Evolutionary conservation across 257 asterid genomes (phyloP).

Genomic region (Solanum clarkiae): DNA sequence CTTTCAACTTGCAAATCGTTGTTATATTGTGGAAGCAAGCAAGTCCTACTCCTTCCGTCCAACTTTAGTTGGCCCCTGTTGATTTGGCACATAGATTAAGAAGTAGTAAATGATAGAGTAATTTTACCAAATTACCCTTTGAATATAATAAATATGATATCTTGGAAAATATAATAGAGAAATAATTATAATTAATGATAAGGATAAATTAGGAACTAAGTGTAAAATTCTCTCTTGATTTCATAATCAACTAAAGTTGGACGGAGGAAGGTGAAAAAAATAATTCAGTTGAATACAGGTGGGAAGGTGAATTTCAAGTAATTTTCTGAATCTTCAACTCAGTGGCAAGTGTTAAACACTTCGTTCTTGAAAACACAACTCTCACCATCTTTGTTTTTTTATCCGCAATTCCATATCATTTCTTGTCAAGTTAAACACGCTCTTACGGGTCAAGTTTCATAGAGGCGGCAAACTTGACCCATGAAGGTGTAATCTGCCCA

Average conservation of each 20-base stretch:
- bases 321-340: background rate
- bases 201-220: too few species aligned
- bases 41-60: background rate
- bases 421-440: background rate
- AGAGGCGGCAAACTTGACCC: too few species aligned
- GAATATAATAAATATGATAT: too few species aligned
- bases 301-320: background rate
- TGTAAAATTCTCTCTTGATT: too few species aligned
- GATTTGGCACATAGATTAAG: too few species aligned
- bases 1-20: background rate
- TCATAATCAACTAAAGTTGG: too few species aligned
- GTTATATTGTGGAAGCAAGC: background rate
- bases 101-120: too few species aligned
- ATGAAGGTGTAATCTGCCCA: background rate
- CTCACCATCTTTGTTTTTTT: background rate
- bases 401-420: background rate
- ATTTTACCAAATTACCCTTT: too few species aligned
- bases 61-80: too few species aligned
- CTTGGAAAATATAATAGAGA: too few species aligned
- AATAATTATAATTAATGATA: too few species aligned
- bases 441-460: too few species aligned
- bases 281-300: background rate
- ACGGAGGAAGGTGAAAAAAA: background rate
- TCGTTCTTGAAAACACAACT: background rate
- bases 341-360: background rate